These are phyloP conservation scores for Solanum dulcamara DNA, from an alignment of 257 asterid genomes.

Conservation along the genomic window DNA sequence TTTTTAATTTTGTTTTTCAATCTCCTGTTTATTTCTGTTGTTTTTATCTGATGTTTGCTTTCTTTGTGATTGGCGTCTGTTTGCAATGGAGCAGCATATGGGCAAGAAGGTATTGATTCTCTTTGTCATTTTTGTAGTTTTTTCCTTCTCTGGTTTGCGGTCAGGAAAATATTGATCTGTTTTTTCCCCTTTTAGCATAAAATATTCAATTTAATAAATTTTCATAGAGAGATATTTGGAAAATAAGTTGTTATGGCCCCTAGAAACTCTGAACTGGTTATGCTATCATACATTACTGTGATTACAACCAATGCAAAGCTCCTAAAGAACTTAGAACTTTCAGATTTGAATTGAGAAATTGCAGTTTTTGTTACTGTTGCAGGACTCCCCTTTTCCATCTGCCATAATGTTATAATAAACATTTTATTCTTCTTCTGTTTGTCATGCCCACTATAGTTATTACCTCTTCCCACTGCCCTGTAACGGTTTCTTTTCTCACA, in stretches of 20 bases:
- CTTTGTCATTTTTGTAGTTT: not conserved
- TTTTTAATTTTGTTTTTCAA: not conserved
- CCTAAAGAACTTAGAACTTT: not conserved
- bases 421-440: not conserved
- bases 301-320: not conserved
- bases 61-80: constrained; percentile 5
- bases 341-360: not conserved
- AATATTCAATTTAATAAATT: not conserved
- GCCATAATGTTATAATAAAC: not conserved
- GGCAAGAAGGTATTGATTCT: constrained; percentile 60
- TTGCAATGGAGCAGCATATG: constrained; percentile 42
- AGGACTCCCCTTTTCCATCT: not conserved
- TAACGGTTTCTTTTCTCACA: not conserved
- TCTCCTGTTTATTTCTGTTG: not conserved
- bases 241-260: not conserved
- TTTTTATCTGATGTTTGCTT: constrained; percentile 12
- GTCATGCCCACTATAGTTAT: not conserved
- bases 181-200: not conserved
- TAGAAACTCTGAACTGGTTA: not conserved
- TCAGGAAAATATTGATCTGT: not conserved
- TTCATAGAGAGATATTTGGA: not conserved
- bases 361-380: not conserved
- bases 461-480: not conserved
- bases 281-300: not conserved
- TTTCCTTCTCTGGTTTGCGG: not conserved